Base-by-base conservation (phyloP, 495 filamentous ascomycete species). In the Daldinia concentrica region DNA sequence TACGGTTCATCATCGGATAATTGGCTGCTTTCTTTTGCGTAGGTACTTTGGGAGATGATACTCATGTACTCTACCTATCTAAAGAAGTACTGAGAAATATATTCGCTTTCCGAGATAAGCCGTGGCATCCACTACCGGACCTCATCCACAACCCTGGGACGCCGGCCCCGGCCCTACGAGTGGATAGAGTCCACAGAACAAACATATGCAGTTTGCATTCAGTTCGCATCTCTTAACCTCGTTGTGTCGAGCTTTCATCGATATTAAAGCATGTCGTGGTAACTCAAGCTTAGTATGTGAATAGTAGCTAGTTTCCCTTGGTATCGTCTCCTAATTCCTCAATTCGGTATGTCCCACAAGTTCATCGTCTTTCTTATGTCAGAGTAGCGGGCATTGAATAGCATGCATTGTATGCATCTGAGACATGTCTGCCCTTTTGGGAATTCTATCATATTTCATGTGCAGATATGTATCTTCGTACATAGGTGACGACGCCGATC, bases 371-470 rank as follows among this genome's bases (percentile, higher is more conserved):
- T 62, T 64, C 66, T 69, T 69, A 73, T 66, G 71, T 69, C 71
- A 73, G 71, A 73, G 66, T 62, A 68, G 71, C 71, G 71, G 71
- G 66, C 8, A 68, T 73, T 62, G 60, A 59, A 61, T 55, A 4
- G 55, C 60, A 34, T 60, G 22, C 8, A 39, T 15, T 39, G 39
- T 62, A 58, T 57, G 58, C 41, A 58, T 32, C 24, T 27, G 34
- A 19, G n/a, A 54, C 17, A 24, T 22, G 6, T 51, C 14, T 54
- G 12, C 29, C 12, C 37, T 37, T 39, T 32, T 24, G 15, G 27
- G 26, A 60, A 45, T 30, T 43, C 34, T 61, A 45, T 19, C 26
- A 52, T 12, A 58, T 60, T 19, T 19, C 15, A 19, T 45, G 27
- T 54, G 22, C 12, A 54, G 24, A 54, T 54, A 54, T 54, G 27